phyloP scores from a whole-genome alignment of 1,284 basidiomycete genomes.

The Cutaneotrichosporon cutaneum region DNA sequence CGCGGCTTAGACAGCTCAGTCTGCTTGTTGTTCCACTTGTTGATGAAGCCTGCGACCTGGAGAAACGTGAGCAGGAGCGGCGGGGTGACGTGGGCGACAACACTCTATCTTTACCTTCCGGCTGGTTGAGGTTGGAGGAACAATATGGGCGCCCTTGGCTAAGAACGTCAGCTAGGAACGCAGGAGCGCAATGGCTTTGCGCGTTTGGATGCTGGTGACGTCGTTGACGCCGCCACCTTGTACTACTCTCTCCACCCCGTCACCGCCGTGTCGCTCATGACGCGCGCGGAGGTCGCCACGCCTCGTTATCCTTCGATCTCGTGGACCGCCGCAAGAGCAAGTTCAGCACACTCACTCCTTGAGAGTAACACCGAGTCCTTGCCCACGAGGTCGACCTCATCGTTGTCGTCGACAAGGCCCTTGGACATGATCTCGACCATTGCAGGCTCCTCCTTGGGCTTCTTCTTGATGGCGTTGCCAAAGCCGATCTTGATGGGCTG shows the following conservation, averaged over 20 bases:
- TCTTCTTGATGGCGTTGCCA: slow-evolving; percentile 27
- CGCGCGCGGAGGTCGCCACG: too few species aligned
- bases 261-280: too few species aligned
- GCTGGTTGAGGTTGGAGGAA: slow-evolving; percentile 77
- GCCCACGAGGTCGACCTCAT: slow-evolving; percentile 62
- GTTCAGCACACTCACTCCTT: slow-evolving; percentile 41
- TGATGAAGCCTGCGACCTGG: slow-evolving; percentile 82
- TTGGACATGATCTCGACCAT: slow-evolving; percentile 40
- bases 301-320: too few species aligned
- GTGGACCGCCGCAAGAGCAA: too few species aligned
- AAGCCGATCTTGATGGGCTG: slow-evolving; percentile 46
- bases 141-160: slow-evolving; percentile 62
- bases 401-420: slow-evolving; percentile 57
- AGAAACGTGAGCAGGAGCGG: slow-evolving; percentile 7
- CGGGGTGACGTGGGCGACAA: not conserved
- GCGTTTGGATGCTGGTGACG: too few species aligned
- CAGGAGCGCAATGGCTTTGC: too few species aligned
- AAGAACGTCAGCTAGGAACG: slow-evolving; percentile 27
- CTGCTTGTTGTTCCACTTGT: slow-evolving; percentile 92
- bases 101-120: slow-evolving; percentile 67
- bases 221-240: too few species aligned
- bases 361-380: slow-evolving; percentile 52
- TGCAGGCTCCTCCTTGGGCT: slow-evolving; percentile 33
- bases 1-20: slow-evolving; percentile 62
- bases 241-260: too few species aligned